phyloP scores from a whole-genome alignment of 2,329 filamentous ascomycete genomes.

The Aschersonia sp. region DNA sequence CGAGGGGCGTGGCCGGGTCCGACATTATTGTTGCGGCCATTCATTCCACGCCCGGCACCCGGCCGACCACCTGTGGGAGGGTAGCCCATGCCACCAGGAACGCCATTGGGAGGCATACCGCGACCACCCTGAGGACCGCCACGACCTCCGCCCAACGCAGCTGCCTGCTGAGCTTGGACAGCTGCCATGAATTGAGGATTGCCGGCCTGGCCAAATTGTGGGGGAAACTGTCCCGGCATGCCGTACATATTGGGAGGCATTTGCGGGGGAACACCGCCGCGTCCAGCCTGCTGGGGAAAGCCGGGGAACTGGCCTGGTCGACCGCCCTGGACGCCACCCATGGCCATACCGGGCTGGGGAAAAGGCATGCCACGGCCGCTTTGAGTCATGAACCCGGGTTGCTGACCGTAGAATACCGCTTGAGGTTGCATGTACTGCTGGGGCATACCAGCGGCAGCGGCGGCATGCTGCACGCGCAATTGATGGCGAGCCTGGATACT shows the following conservation, averaged over 20 bases:
- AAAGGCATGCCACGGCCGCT: conserved; percentile 53
- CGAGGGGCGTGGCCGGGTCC: conserved; percentile 32
- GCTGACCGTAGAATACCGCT: conserved; percentile 73
- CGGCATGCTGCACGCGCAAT: conserved; percentile 94
- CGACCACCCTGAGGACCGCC: conserved; percentile 53
- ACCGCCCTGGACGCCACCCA: conserved; percentile 62
- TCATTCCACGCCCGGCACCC: conserved; percentile 31
- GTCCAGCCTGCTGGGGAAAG: conserved; percentile 76
- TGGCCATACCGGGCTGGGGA: conserved; percentile 47
- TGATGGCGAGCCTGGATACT: conserved; percentile 99
- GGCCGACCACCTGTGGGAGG: conserved; percentile 37
- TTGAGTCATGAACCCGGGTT: conserved; percentile 54
- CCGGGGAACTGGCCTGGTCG: conserved; percentile 77
- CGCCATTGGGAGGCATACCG: conserved; percentile 54
- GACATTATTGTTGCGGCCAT: conserved; percentile 18
- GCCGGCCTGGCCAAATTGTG: conserved; percentile 65
- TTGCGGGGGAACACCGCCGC: conserved; percentile 75
- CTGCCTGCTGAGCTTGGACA: conserved; percentile 55
- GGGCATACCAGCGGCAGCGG: conserved; percentile 77
- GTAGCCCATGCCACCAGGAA: conserved; percentile 35
- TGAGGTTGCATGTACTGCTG: conserved; percentile 77
- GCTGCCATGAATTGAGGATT: conserved; percentile 70
- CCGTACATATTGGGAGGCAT: conserved; percentile 79
- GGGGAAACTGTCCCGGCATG: conserved; percentile 67
- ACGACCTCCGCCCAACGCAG: conserved; percentile 43